Base-by-base conservation (phyloP, 2,329 filamentous ascomycete species). In the Diaporthe vaccinii region DNA sequence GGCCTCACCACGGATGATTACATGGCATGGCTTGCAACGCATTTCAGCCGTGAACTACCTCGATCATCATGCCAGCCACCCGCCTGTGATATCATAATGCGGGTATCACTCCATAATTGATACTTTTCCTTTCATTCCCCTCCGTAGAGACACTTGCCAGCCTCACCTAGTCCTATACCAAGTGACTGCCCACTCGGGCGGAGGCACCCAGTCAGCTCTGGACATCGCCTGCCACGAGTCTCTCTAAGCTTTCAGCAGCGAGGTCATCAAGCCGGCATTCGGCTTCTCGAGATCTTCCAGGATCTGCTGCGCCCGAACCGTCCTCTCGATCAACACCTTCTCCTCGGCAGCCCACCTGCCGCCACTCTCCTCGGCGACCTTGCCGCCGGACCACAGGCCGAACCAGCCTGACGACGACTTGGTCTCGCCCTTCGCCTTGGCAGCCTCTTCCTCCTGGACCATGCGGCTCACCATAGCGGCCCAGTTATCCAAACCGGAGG, bases 401-500 rank as follows among this genome's bases (percentile, higher is more conserved):
- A 86, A 83, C 83, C 83, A 87, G 51, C 82, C 76, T n/a, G 79
- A 80, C 68, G 76, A 79, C 44, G 78, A 78, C 22, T 67, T 62
- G 44, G 80, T 77, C 59, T 76, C 76, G 28, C 79, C 78, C 15
- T 78, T 78, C n/a, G 79, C 83, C 75, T 84, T 82, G 75, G 82
- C 81, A 46, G 81, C 81, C 55, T 83, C 82, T 79, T 91, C 88
- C 55, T 88, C 87, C 70, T 84, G 85, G 36, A 90, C 90, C 62
- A 97, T 87, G 74, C 88, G 88, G 15, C 87, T 86, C 28, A 97
- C 92, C 93, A 98, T 98, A 39, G 88, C 89, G 62, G 90, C 89
- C 96, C 96, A 98, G 82, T 98, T 97, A 8, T 90, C 88, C 1
- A 98, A 87, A 0, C 94, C 94, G 3, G 93, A 91, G 75, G 90